Conservation (phyloP, 495 filamentous ascomycete genomes). For the Aspergillus affinis region DNA sequence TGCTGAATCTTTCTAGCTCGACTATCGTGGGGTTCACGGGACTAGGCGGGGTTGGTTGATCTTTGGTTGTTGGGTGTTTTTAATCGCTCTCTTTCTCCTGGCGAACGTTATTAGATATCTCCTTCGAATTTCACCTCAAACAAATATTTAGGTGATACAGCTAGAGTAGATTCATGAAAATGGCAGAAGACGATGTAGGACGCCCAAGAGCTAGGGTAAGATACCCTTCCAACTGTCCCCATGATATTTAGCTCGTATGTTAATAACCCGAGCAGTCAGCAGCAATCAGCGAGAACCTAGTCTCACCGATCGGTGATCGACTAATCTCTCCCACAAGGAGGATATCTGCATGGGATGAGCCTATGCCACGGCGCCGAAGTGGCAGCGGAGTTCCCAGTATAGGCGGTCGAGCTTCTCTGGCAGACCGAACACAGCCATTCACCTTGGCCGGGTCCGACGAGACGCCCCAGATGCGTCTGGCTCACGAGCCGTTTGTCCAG, state of each 20-base stretch:
- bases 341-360: not conserved
- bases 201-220: not conserved
- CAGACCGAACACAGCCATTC: slow-evolving; percentile 33
- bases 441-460: slow-evolving; percentile 40
- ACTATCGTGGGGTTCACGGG: not conserved
- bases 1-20: not conserved
- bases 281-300: not conserved
- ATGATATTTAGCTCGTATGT: not conserved
- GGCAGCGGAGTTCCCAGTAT: slow-evolving; percentile 21
- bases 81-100: not conserved
- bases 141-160: too few species aligned
- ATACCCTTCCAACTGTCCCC: not conserved
- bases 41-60: not conserved
- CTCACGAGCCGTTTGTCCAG: slow-evolving; percentile 44
- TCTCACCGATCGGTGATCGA: not conserved
- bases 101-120: not conserved
- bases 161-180: not conserved
- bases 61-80: not conserved
- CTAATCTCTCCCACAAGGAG: not conserved
- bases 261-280: not conserved
- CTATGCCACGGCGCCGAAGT: not conserved
- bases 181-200: not conserved
- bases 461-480: slow-evolving; percentile 31
- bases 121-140: too few species aligned
- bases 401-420: slow-evolving; percentile 29